Conservation (phyloP, 768 basidiomycete species). For the Termitomyces sp. region DNA sequence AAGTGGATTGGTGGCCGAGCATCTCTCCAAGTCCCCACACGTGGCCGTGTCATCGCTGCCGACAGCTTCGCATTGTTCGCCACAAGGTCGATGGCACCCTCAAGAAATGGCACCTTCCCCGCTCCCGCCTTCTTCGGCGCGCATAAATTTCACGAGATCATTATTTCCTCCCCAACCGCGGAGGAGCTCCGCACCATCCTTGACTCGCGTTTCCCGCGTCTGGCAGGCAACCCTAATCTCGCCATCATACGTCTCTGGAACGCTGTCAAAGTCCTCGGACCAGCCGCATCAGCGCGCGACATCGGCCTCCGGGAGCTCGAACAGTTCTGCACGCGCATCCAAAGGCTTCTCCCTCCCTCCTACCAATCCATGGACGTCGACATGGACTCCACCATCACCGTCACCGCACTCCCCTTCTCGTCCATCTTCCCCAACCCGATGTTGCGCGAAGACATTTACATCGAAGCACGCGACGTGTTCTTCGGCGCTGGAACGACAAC, state of each 20-base stretch:
- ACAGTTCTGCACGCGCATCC: slow-evolving; percentile 78
- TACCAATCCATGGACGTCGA: slow-evolving; percentile 41
- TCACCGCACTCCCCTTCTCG: slow-evolving; percentile 27
- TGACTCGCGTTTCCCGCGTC: slow-evolving; percentile 55
- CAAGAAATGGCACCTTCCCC: slow-evolving; percentile 44
- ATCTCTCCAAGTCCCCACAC: slow-evolving; percentile 66
- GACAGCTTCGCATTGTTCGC: slow-evolving; percentile 86
- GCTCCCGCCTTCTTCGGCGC: slow-evolving; percentile 76
- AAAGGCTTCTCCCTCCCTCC: slow-evolving; percentile 51
- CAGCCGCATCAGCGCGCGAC: slow-evolving; percentile 49
- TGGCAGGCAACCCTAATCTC: slow-evolving; percentile 44
- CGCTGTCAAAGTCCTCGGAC: slow-evolving; percentile 45
- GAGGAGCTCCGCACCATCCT: slow-evolving; percentile 74
- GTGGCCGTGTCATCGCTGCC: slow-evolving; percentile 70
- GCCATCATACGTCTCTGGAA: slow-evolving; percentile 72
- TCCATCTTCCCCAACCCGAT: slow-evolving; percentile 64
- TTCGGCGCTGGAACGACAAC: slow-evolving; percentile 69
- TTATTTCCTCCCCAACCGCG: slow-evolving; percentile 53
- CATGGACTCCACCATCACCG: slow-evolving; percentile 15
- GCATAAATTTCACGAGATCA: slow-evolving; percentile 77
- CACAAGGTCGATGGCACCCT: slow-evolving; percentile 65
- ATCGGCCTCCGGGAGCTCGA: slow-evolving; percentile 78
- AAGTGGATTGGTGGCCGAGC: slow-evolving; percentile 77
- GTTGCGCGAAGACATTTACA: slow-evolving; percentile 83
- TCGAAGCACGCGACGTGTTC: slow-evolving; percentile 90